Evolutionary conservation across 2,329 filamentous ascomycete species (phyloP).

Genomic region (Tolypocladium amazonense): DNA sequence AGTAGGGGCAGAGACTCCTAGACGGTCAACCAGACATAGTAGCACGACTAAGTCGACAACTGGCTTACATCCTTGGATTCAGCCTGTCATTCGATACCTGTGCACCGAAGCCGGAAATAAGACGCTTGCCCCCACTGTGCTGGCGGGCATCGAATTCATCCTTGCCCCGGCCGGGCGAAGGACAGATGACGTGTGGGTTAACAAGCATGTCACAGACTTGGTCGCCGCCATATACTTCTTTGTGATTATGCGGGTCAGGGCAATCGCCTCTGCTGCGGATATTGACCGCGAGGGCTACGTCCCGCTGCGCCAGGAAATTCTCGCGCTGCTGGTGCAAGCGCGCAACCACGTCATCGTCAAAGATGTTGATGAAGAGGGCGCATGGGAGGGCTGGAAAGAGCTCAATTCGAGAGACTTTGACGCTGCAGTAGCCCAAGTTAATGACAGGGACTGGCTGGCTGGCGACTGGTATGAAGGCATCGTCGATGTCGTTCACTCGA

Average conservation of each 20-base stretch:
- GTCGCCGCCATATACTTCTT: conserved; percentile 52
- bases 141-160: conserved; percentile 59
- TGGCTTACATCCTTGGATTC: conserved; percentile 55
- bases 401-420: conserved; percentile 47
- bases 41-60: conserved; percentile 16
- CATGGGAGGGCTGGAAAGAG: conserved; percentile 43
- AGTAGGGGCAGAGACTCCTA: conserved; percentile 22
- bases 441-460: conserved; percentile 44
- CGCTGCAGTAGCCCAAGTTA: conserved; percentile 47
- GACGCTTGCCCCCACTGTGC: conserved; percentile 58
- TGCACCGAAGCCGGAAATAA: conserved; percentile 49
- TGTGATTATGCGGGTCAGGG: conserved; percentile 39
- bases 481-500: conserved; percentile 36
- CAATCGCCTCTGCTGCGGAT: conserved; percentile 24
- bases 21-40: conserved; percentile 28
- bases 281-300: conserved; percentile 34
- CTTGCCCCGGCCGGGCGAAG: conserved; percentile 29
- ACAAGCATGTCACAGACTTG: conserved; percentile 39
- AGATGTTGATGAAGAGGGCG: conserved; percentile 32
- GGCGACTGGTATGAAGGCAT: conserved; percentile 55
- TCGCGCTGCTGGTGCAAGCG: conserved; percentile 28
- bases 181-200: conserved; percentile 37
- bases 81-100: conserved; percentile 54
- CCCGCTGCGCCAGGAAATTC: conserved; percentile 32
- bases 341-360: conserved; percentile 28